Evolutionary conservation across 2,329 filamentous ascomycete genomes (phyloP).

Genomic region (Grosmannia clavigera): DNA sequence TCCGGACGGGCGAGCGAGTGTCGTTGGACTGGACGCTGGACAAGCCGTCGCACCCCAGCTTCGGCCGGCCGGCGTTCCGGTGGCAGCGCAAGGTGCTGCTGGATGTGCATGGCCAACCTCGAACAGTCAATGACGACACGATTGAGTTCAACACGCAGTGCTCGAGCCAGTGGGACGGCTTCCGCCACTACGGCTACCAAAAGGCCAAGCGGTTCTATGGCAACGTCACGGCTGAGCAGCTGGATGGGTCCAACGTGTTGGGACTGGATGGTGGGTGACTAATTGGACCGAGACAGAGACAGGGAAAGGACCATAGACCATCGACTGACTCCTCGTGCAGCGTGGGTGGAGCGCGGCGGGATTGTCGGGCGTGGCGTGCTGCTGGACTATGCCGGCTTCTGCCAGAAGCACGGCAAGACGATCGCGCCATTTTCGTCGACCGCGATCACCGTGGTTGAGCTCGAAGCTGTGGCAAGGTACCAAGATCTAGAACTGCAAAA

Average conservation of each 20-base stretch:
- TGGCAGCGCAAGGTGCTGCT: slow-evolving; percentile 12
- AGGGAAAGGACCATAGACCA: background rate
- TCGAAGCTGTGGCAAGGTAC: slow-evolving; percentile 21
- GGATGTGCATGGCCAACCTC: slow-evolving; percentile 6
- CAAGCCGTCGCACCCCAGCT: slow-evolving; percentile 27
- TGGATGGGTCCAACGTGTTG: slow-evolving; percentile 4
- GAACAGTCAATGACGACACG: slow-evolving; percentile 35
- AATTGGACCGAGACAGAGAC: background rate
- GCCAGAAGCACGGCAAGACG: slow-evolving; percentile 2
- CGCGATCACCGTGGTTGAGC: slow-evolving; percentile 15
- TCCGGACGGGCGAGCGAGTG: slow-evolving; percentile 41
- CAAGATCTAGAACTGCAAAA: slow-evolving; percentile 21
- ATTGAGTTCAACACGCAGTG: slow-evolving; percentile 35
- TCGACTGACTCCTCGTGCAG: background rate
- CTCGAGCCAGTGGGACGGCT: slow-evolving; percentile 37
- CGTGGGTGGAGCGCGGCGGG: slow-evolving; percentile 19
- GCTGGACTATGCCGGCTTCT: slow-evolving; percentile 23
- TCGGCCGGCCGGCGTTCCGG: slow-evolving; percentile 33
- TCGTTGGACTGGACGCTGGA: slow-evolving; percentile 49
- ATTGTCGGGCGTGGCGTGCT: slow-evolving; percentile 35
- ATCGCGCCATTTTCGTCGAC: slow-evolving; percentile 8
- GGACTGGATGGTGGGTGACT: slow-evolving; percentile 7
- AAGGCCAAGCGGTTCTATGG: slow-evolving; percentile 9
- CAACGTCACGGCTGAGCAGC: slow-evolving; percentile 2
- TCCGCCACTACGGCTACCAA: slow-evolving; percentile 25